These are phyloP conservation scores for Craterostigma plantagineum DNA, from an alignment of 257 asterid species.

Conservation along the genomic window DNA sequence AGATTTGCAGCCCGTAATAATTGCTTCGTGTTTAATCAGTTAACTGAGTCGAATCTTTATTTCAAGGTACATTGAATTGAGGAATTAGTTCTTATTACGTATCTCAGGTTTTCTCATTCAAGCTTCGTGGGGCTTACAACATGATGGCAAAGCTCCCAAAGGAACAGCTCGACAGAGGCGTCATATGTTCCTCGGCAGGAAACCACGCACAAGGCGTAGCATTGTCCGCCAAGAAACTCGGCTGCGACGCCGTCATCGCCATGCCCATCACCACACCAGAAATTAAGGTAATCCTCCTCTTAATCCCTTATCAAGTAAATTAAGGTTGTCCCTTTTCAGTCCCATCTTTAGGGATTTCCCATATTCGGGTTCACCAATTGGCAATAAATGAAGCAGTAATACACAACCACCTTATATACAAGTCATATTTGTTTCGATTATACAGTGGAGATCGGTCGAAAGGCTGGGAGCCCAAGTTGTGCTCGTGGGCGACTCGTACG, in stretches of 20 bases:
- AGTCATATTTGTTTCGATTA: slow-evolving; percentile 7
- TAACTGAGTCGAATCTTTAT: neutral
- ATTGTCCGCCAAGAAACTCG: slow-evolving; percentile 27
- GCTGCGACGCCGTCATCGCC: slow-evolving; percentile 33
- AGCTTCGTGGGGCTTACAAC: slow-evolving; percentile 89
- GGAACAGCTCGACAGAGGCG: slow-evolving; percentile 63
- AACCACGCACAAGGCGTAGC: slow-evolving; percentile 99
- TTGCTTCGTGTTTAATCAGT: too few species aligned
- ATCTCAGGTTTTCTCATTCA: slow-evolving; percentile 38
- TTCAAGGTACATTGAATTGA: too few species aligned
- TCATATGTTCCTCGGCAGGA: slow-evolving; percentile 95
- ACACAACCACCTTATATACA: too few species aligned
- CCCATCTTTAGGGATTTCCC: too few species aligned
- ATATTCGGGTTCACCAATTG: too few species aligned
- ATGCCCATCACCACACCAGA: slow-evolving; percentile 98
- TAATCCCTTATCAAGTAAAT: too few species aligned
- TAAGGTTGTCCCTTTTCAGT: too few species aligned
- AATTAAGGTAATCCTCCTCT: slow-evolving; percentile 45
- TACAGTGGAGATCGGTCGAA: slow-evolving; percentile 85
- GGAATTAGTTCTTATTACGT: too few species aligned
- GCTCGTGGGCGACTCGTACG: slow-evolving; percentile 80
- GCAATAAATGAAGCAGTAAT: too few species aligned
- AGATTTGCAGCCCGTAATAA: slow-evolving; percentile 75
- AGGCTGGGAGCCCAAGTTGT: slow-evolving; percentile 80
- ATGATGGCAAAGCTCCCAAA: slow-evolving; percentile 89